phyloP scores from a whole-genome alignment of 768 basidiomycete species.

The Xerocomus spinulosus region DNA sequence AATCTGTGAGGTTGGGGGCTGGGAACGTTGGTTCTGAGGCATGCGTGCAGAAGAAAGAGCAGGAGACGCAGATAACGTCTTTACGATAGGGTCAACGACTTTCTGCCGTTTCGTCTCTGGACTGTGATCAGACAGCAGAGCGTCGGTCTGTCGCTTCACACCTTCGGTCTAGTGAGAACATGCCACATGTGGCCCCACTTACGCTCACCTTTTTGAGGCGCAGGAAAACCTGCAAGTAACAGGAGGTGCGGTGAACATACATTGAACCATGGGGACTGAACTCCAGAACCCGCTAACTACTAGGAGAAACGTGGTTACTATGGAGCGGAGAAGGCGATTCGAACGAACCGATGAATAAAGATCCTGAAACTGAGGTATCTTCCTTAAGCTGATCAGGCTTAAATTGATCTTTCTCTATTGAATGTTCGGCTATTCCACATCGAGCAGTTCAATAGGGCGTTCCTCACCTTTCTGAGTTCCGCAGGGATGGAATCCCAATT shows the following conservation, averaged over 20 bases:
- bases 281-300: slow-evolving; percentile 34
- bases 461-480: slow-evolving; percentile 57
- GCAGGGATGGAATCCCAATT: slow-evolving; percentile 57
- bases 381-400: slow-evolving; percentile 45
- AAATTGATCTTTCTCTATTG: slow-evolving; percentile 56
- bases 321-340: neutral
- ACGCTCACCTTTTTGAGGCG: slow-evolving; percentile 30
- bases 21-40: slow-evolving; percentile 19
- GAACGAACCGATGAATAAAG: slow-evolving; percentile 46
- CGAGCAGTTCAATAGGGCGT: neutral
- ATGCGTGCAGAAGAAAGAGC: slow-evolving; percentile 21
- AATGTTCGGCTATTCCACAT: neutral
- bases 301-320: neutral
- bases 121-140: slow-evolving; percentile 28
- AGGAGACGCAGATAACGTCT: slow-evolving; percentile 17
- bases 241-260: slow-evolving; percentile 44
- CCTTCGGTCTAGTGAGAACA: slow-evolving; percentile 20
- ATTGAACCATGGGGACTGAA: slow-evolving; percentile 53
- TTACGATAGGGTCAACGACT: slow-evolving; percentile 16
- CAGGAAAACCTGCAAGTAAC: slow-evolving; percentile 47
- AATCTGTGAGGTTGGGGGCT: slow-evolving; percentile 18
- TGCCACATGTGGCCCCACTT: neutral
- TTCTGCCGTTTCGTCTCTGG: slow-evolving; percentile 45
- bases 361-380: slow-evolving; percentile 46
- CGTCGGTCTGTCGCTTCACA: slow-evolving; percentile 45